Conservation (phyloP, 2,329 filamentous ascomycete genomes). For the Balansia obtecta region DNA sequence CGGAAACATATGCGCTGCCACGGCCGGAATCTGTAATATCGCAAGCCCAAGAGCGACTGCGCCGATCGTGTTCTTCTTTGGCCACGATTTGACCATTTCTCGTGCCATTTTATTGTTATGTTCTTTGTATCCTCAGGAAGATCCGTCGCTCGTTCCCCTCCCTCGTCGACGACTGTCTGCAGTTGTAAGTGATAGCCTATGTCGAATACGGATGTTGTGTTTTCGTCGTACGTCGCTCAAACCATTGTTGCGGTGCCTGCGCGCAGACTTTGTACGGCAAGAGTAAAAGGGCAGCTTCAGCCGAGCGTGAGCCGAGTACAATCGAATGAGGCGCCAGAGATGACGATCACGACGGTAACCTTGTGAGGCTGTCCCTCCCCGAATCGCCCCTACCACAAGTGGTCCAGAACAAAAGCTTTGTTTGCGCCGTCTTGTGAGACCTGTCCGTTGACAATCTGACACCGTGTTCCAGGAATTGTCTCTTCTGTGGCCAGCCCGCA, state of each 20-base stretch:
- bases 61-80: not conserved
- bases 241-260: not conserved
- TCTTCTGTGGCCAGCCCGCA: not conserved
- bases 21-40: constrained; percentile 2
- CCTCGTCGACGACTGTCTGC: not conserved
- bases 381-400: not conserved
- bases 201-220: not conserved
- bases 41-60: constrained; percentile 3
- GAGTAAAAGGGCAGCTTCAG: not conserved
- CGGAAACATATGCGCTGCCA: constrained; percentile 42
- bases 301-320: not conserved
- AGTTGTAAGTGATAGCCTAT: not conserved
- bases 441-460: not conserved
- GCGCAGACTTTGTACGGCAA: not conserved
- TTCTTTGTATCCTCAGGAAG: not conserved
- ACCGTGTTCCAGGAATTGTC: not conserved
- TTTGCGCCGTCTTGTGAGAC: not conserved
- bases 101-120: not conserved
- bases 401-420: not conserved
- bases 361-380: not conserved
- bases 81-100: not conserved
- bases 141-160: not conserved
- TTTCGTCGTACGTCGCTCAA: not conserved
- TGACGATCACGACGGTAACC: not conserved
- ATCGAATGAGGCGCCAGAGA: not conserved